These are phyloP conservation scores for Coix lacrymajobi DNA, from an alignment of 176 grass and related monocot species.

Conservation along the genomic window DNA sequence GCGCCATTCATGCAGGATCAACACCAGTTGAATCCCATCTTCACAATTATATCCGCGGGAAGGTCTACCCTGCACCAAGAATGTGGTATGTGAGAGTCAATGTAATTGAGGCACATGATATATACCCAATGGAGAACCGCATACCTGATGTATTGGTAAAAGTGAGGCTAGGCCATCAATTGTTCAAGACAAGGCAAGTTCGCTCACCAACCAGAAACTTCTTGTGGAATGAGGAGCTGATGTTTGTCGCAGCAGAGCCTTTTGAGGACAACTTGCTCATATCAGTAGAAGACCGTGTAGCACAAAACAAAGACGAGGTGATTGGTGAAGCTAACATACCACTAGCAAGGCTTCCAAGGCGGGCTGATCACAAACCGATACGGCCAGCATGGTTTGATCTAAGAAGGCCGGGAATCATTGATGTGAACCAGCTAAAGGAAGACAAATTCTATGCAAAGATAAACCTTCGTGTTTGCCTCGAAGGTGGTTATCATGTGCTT, in stretches of 20 bases:
- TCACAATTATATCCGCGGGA: slow-evolving; percentile 67
- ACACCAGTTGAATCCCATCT: slow-evolving; percentile 28
- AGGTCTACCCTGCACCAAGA: slow-evolving; percentile 78
- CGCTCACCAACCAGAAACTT: slow-evolving; percentile 72
- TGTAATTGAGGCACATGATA: slow-evolving; percentile 75
- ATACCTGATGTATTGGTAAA: slow-evolving; percentile 64
- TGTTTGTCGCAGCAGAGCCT: slow-evolving; percentile 87
- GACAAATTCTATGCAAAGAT: slow-evolving; percentile 85
- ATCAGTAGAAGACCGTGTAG: slow-evolving; percentile 61
- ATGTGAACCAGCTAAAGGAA: slow-evolving; percentile 70
- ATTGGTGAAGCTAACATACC: slow-evolving; percentile 42
- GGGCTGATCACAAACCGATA: slow-evolving; percentile 51
- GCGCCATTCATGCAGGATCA: slow-evolving; percentile 60
- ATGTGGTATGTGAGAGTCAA: slow-evolving; percentile 88
- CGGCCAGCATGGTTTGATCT: slow-evolving; percentile 61
- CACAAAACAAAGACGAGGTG: slow-evolving; percentile 64
- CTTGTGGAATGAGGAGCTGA: slow-evolving; percentile 75
- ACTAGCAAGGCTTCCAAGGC: slow-evolving; percentile 37
- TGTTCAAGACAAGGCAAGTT: slow-evolving; percentile 45
- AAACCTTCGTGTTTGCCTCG: slow-evolving; percentile 49
- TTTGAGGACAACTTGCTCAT: slow-evolving; percentile 79
- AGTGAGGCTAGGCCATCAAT: slow-evolving; percentile 50
- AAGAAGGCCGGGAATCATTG: slow-evolving; percentile 43
- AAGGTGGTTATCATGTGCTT: slow-evolving; percentile 93
- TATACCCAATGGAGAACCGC: slow-evolving; percentile 45